Percentiles rank a stretch among this genome's conserved stretches.
Conservation (phyloP, 1,284 basidiomycete genomes). For the Ceratobasidium sp. region DNA sequence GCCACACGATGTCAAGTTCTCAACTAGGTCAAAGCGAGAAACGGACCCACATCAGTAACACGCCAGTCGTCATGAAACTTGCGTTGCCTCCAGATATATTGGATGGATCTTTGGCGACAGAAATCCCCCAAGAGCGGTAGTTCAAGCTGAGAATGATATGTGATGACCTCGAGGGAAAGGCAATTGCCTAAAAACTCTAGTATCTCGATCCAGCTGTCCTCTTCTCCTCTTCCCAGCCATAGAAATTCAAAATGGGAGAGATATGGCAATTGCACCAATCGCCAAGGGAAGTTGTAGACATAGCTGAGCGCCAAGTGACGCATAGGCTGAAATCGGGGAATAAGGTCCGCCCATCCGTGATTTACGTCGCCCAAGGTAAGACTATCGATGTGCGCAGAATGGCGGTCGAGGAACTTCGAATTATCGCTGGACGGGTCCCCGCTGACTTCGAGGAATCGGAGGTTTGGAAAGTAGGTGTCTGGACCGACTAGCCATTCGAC, state of each 20-base stretch:
- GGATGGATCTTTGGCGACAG: background rate
- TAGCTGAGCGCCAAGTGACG: background rate
- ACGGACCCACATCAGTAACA: background rate
- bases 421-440: slow-evolving; percentile 22
- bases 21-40: no score
- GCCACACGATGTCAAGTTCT: background rate
- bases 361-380: background rate
- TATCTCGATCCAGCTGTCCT: background rate
- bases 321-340: slow-evolving; percentile 5
- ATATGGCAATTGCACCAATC: background rate
- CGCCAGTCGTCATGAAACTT: slow-evolving; percentile 6
- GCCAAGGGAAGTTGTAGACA: slow-evolving; percentile 23
- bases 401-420: background rate
- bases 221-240: background rate
- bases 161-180: background rate
- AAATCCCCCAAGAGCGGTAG: background rate
- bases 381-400: background rate
- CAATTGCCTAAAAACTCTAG: background rate
- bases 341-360: slow-evolving; percentile 15
- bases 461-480: background rate
- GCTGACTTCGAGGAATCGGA: slow-evolving; percentile 8
- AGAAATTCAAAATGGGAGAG: slow-evolving; percentile 14
- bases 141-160: slow-evolving; percentile 1
- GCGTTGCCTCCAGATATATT: background rate
- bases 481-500: background rate